These are phyloP conservation scores for Phytophthora boehmeriae DNA, from an alignment of 352 stramenopile species.

Conservation along the genomic window DNA sequence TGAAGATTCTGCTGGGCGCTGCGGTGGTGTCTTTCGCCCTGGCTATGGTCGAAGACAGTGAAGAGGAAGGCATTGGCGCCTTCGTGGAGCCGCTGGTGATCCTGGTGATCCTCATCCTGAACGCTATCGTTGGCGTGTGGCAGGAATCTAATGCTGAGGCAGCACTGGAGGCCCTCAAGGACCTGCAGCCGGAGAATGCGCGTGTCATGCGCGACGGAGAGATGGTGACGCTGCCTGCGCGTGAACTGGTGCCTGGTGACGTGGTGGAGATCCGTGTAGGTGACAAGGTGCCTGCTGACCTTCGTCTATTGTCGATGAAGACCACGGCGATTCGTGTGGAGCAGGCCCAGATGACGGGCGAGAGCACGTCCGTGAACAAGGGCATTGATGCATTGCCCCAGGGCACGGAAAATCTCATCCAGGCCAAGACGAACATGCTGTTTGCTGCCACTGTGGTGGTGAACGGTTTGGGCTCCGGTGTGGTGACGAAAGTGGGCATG, in stretches of 20 bases:
- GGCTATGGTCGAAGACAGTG: slow-evolving; percentile 90
- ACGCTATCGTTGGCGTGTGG: slow-evolving; percentile 97
- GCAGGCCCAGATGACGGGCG: slow-evolving; percentile 97
- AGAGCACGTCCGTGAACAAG: slow-evolving; percentile 95
- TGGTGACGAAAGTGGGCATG: slow-evolving; percentile 97
- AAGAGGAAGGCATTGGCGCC: slow-evolving; percentile 83
- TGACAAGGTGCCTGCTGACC: slow-evolving; percentile 97
- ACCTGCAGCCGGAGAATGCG: slow-evolving; percentile 93
- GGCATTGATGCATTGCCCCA: slow-evolving; percentile 77
- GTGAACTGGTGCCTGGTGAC: slow-evolving; percentile 96
- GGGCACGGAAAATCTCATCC: slow-evolving; percentile 81
- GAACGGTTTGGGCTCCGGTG: slow-evolving; percentile 91
- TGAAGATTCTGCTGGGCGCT: slow-evolving; percentile 98
- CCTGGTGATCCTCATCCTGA: slow-evolving; percentile 95
- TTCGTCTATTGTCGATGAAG: slow-evolving; percentile 95
- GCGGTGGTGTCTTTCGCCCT: slow-evolving; percentile 95
- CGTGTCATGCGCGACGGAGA: slow-evolving; percentile 88
- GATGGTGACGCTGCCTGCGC: slow-evolving; percentile 84
- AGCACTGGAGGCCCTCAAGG: slow-evolving; percentile 95
- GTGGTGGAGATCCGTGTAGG: slow-evolving; percentile 96
- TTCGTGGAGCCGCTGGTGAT: slow-evolving; percentile 99
- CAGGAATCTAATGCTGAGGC: slow-evolving; percentile 95
- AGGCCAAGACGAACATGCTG: slow-evolving; percentile 96
- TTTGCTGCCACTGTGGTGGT: slow-evolving; percentile 98
- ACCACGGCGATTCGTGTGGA: slow-evolving; percentile 95